A percentile compares a stretch with the other conserved stretches of the same genome.
Conservation (phyloP, 2,329 filamentous ascomycete species). For the Pezicula radicicola region DNA sequence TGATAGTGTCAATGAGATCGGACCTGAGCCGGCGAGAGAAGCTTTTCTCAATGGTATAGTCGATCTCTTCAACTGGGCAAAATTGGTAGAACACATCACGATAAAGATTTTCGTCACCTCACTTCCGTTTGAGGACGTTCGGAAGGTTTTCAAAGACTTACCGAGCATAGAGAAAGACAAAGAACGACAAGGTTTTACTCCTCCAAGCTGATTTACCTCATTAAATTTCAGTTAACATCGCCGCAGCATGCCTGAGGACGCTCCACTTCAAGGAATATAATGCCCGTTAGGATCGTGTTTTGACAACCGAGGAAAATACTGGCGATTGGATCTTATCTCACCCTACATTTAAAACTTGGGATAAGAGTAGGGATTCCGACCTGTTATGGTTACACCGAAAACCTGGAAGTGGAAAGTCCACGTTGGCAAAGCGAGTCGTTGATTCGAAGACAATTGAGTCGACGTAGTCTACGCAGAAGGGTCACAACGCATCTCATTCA, state of each 20-base stretch:
- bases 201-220: not conserved
- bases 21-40: not conserved
- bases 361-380: not conserved
- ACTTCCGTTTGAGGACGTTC: not conserved
- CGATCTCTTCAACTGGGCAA: too few relatives aligned
- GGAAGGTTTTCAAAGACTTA: not conserved
- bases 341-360: not conserved
- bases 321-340: not conserved
- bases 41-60: not conserved
- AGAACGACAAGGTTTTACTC: slow-evolving; percentile 2
- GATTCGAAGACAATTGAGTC: not conserved
- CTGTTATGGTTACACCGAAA: slow-evolving; percentile 11
- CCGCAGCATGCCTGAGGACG: not conserved
- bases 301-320: not conserved
- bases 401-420: slow-evolving; percentile 16
- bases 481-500: too few relatives aligned
- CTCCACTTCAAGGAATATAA: not conserved
- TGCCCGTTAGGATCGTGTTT: not conserved
- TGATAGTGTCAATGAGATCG: not conserved
- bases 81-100: too few relatives aligned
- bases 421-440: slow-evolving; percentile 8
- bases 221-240: not conserved
- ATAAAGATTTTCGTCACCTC: not conserved
- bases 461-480: too few relatives aligned
- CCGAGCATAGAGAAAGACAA: slow-evolving; percentile 1